These are phyloP conservation scores for Penicillium sp. DNA, from an alignment of 2,329 filamentous ascomycete species.

Conservation along the genomic window DNA sequence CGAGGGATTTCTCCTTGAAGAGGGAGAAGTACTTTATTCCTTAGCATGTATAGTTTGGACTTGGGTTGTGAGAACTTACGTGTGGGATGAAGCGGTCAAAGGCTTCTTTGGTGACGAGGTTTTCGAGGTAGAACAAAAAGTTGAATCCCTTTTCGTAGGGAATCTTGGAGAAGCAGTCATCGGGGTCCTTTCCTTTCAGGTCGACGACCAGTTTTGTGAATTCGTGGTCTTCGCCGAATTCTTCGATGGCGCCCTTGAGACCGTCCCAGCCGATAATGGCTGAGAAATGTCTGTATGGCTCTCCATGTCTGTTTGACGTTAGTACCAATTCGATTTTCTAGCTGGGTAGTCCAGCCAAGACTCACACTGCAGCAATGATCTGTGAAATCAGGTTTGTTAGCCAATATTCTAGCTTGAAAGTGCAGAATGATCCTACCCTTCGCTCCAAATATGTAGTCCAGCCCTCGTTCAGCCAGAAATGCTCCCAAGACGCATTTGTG, in stretches of 20 bases:
- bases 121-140: slow-evolving; percentile 88
- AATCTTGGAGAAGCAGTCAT: slow-evolving; percentile 88
- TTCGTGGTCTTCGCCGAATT: slow-evolving; percentile 77
- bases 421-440: slow-evolving; percentile 43
- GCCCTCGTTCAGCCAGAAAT: slow-evolving; percentile 65
- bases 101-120: slow-evolving; percentile 74
- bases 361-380: slow-evolving; percentile 41
- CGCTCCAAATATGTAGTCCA: slow-evolving; percentile 97
- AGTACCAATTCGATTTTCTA: neutral
- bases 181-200: slow-evolving; percentile 86
- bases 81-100: slow-evolving; percentile 96
- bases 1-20: slow-evolving; percentile 80
- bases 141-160: slow-evolving; percentile 97
- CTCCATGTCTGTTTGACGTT: slow-evolving; percentile 61
- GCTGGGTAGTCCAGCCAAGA: neutral
- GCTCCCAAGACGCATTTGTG: slow-evolving; percentile 50
- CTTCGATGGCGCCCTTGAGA: slow-evolving; percentile 72
- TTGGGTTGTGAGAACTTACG: slow-evolving; percentile 28
- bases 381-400: slow-evolving; percentile 20
- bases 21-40: slow-evolving; percentile 67
- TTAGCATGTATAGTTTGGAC: slow-evolving; percentile 11
- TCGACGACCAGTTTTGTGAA: slow-evolving; percentile 89
- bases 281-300: slow-evolving; percentile 84
- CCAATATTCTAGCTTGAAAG: neutral
- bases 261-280: slow-evolving; percentile 95